A percentile compares a stretch with the other conserved stretches of the same genome.
These are phyloP conservation scores for Pseudopyricularia cyperi DNA, from an alignment of 2,329 filamentous ascomycete species.

Conservation along the genomic window DNA sequence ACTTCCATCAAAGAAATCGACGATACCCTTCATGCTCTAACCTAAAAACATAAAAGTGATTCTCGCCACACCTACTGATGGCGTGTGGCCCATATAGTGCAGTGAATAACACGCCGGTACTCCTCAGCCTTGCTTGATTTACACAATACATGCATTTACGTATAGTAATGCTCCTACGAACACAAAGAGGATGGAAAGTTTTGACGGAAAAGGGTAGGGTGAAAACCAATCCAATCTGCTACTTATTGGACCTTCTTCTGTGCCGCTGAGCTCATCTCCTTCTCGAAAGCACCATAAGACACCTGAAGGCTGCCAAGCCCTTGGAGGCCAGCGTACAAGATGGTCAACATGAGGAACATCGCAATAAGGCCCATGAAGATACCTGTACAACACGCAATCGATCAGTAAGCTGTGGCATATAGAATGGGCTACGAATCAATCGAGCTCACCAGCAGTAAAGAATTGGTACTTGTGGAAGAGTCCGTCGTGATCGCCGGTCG, in stretches of 20 bases:
- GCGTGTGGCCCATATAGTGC: background rate
- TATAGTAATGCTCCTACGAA: background rate
- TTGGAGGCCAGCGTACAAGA: conserved; percentile 65
- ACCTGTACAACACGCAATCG: conserved; percentile 31
- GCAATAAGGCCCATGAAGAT: conserved; percentile 79
- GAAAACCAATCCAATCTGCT: background rate
- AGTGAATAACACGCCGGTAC: background rate
- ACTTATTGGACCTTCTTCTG: conserved; percentile 63
- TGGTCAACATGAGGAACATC: conserved; percentile 56
- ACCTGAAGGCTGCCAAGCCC: conserved; percentile 74
- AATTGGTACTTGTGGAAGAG: conserved; percentile 93
- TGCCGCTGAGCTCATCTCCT: conserved; percentile 80
- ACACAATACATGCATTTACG: background rate
- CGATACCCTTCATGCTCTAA: background rate
- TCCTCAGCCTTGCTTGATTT: background rate
- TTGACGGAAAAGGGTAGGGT: background rate
- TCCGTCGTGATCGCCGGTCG: background rate
- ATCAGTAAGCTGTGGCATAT: background rate
- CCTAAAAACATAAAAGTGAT: too few relatives aligned
- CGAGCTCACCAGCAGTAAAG: conserved; percentile 61
- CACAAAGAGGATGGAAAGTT: background rate
- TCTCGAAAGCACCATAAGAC: conserved; percentile 89
- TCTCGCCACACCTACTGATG: background rate
- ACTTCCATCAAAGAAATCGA: background rate
- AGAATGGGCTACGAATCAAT: background rate